Percentiles rank a stretch among this genome's conserved stretches.
phyloP scores from a whole-genome alignment of 805 yeast genomes.

The Barnettozyma sucrosica region DNA sequence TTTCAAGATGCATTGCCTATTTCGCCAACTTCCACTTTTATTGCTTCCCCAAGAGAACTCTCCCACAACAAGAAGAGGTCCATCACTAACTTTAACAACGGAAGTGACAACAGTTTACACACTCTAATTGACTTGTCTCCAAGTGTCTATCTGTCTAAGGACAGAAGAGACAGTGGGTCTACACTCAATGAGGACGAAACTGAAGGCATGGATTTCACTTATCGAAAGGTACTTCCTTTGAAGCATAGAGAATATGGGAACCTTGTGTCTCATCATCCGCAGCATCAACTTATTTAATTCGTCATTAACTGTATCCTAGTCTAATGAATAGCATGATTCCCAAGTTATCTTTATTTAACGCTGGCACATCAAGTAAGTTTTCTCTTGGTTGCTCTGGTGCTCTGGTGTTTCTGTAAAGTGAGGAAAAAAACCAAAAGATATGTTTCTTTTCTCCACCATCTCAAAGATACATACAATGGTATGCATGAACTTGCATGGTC shows the following conservation, averaged over 20 bases:
- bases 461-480: no score
- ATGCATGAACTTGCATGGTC: no score
- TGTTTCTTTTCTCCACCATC: no score
- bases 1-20: conserved; percentile 10
- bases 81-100: conserved; percentile 15
- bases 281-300: background rate
- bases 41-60: conserved; percentile 10
- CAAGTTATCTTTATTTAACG: background rate
- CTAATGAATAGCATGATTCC: background rate
- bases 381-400: no score
- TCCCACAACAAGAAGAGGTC: conserved; percentile 10
- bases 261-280: background rate
- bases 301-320: background rate
- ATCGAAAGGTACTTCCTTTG: conserved; percentile 18
- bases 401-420: no score
- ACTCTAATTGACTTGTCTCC: conserved; percentile 14
- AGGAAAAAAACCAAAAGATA: no score
- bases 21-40: conserved; percentile 9
- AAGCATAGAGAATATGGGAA: conserved; percentile 2
- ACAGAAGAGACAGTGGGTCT: conserved; percentile 16
- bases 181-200: conserved; percentile 14
- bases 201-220: conserved; percentile 18
- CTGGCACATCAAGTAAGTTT: no score
- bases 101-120: conserved; percentile 15
- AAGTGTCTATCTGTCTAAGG: background rate